These are phyloP conservation scores for Backusella liffmaniae DNA, from an alignment of 192 early-diverging fungal genomes.

Conservation along the genomic window DNA sequence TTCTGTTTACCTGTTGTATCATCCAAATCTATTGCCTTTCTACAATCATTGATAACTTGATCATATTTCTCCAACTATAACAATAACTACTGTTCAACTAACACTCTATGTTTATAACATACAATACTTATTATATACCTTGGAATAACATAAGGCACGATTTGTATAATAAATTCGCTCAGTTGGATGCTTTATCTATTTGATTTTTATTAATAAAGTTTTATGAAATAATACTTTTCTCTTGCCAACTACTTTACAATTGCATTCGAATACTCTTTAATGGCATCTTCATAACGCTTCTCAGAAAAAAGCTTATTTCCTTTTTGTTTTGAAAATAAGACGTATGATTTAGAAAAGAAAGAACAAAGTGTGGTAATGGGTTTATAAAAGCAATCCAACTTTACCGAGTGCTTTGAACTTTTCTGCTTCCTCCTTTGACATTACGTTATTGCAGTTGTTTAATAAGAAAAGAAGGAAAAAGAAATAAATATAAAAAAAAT, in stretches of 20 bases:
- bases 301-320: constrained; percentile 63
- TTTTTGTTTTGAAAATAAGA: not conserved
- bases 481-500: not conserved
- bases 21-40: constrained; percentile 66
- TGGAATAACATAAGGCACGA: constrained; percentile 72
- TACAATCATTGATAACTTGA: constrained; percentile 62
- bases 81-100: not conserved
- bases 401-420: constrained; percentile 26
- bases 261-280: constrained; percentile 72
- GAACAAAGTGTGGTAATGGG: not conserved
- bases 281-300: constrained; percentile 61
- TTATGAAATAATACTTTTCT: no score
- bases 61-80: constrained; percentile 52
- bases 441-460: not conserved
- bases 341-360: not conserved
- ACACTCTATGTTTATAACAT: no score
- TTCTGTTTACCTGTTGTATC: constrained; percentile 43
- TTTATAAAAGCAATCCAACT: not conserved
- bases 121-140: constrained; percentile 28
- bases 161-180: constrained; percentile 80
- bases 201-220: not conserved
- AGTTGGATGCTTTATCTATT: constrained; percentile 59
- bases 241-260: constrained; percentile 49
- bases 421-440: constrained; percentile 28
- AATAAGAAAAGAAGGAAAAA: not conserved